These are phyloP conservation scores for Vigna angularis DNA, from an alignment of 306 rosid genomes.

Conservation along the genomic window DNA sequence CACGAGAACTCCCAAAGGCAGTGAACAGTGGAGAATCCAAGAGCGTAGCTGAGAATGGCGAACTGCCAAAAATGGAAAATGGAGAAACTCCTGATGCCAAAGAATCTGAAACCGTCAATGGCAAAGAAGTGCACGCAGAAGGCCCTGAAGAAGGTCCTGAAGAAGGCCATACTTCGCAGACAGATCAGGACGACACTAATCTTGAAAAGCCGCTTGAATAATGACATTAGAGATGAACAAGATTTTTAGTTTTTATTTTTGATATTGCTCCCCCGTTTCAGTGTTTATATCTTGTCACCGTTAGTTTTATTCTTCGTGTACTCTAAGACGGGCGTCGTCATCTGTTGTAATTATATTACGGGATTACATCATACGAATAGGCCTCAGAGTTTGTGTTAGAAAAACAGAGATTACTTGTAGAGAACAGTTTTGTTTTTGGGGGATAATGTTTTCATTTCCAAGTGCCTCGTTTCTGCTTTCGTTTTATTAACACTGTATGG, in stretches of 20 bases:
- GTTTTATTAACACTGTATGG: not conserved
- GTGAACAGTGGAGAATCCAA: conserved; percentile 59
- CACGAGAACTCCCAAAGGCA: conserved; percentile 75
- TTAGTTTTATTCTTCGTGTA: conserved; percentile 26
- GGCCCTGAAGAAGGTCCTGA: not conserved
- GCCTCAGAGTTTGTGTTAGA: conserved; percentile 17
- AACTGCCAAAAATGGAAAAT: conserved; percentile 61
- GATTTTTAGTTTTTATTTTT: not conserved
- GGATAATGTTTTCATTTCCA: not conserved
- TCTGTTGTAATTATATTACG: conserved; percentile 40
- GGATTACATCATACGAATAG: conserved; percentile 28
- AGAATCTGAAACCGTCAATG: conserved; percentile 47
- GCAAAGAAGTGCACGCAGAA: conserved; percentile 52
- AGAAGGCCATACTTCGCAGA: conserved; percentile 42
- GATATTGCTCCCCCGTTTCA: conserved; percentile 7
- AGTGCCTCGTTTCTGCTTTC: not conserved
- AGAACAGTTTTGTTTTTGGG: not conserved
- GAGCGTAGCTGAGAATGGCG: conserved; percentile 63
- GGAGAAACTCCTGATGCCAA: conserved; percentile 59
- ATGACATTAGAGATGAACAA: conserved; percentile 32
- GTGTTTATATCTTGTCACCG: not conserved
- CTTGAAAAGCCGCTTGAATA: conserved; percentile 47
- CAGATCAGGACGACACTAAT: conserved; percentile 47
- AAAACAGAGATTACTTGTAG: conserved; percentile 34
- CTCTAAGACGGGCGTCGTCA: not conserved